Base-by-base conservation (phyloP, 371 early-diverging fungal species). In the Basidiobolus heterosporus region DNA sequence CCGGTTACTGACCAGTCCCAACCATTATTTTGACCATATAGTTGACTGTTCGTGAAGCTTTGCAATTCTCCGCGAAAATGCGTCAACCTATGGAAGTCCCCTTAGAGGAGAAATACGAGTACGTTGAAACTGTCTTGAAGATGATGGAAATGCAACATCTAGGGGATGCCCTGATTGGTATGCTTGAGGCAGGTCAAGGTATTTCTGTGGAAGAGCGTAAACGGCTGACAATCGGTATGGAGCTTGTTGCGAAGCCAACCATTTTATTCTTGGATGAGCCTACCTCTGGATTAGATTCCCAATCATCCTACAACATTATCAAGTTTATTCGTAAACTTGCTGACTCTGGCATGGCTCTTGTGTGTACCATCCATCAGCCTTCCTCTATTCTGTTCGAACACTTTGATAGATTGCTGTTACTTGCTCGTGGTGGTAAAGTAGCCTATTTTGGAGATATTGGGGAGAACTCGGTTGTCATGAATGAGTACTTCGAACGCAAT, bases 361-460 rank as follows among this genome's bases (percentile, higher is more conserved):
- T 79, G n/a, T 83, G 83, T 65, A 83, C 89, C 9, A 87, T 88
- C 47, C 90, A 89, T 61, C 90, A 87, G 57, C 90, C 90, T 35
- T 78, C 80, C 1, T 74, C 83, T 20, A 64, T 78, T 47, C 68
- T 89, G 30, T 87, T 87, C 60, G 77, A 78, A 55, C 70, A 78
- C 52, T 89, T 87, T 59, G 87, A 89, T 55, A 71, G 80, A 35
- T 58, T 89, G 41, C 56, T 87, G 19, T 65, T 89, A 8, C 65
- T 87, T 35, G 85, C 80, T 11, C 75, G 80, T 44, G 87, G 87
- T 47, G 88, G 87, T 45, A 70, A 66, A 37, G 74, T 74, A 11
- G 83, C 78, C 36, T 89, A 86, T 61, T 83, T 74, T 64, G 89
- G 88, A 50, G 73, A 82, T 20, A 66, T 79, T 38, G 80, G 82